These are phyloP conservation scores for Populus hybrid DNA, from an alignment of 441 rosid genomes.

Conservation along the genomic window DNA sequence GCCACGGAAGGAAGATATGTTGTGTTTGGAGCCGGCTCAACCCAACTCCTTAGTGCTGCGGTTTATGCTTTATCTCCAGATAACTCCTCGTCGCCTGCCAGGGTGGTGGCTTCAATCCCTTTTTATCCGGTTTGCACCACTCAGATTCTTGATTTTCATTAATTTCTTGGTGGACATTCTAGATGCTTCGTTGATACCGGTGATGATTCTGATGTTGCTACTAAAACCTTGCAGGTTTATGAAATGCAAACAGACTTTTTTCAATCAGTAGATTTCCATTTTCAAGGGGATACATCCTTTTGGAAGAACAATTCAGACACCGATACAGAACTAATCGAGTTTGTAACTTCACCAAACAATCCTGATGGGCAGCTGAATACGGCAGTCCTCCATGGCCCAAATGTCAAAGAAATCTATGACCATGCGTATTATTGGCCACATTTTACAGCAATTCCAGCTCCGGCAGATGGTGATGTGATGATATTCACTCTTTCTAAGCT, in stretches of 20 bases:
- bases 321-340: slow-evolving; percentile 36
- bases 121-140: slow-evolving; percentile 32
- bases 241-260: slow-evolving; percentile 28
- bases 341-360: slow-evolving; percentile 75
- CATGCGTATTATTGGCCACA: slow-evolving; percentile 75
- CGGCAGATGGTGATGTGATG: slow-evolving; percentile 47
- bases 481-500: slow-evolving; percentile 60
- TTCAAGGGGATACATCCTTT: slow-evolving; percentile 37
- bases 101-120: slow-evolving; percentile 43
- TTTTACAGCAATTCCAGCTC: slow-evolving; percentile 52
- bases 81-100: slow-evolving; percentile 39
- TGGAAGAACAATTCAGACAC: slow-evolving; percentile 40
- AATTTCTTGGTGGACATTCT: background rate
- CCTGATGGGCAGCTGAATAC: slow-evolving; percentile 56
- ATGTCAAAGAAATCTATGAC: slow-evolving; percentile 49
- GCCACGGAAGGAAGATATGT: slow-evolving; percentile 44
- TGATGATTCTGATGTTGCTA: background rate
- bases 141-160: background rate
- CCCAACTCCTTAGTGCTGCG: slow-evolving; percentile 64
- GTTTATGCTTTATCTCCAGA: slow-evolving; percentile 42
- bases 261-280: slow-evolving; percentile 24
- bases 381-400: slow-evolving; percentile 46
- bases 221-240: slow-evolving; percentile 25
- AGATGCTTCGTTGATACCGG: background rate
- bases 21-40: slow-evolving; percentile 59